phyloP scores from a whole-genome alignment of 805 yeast species.

The Sporopachydermia lactativora region DNA sequence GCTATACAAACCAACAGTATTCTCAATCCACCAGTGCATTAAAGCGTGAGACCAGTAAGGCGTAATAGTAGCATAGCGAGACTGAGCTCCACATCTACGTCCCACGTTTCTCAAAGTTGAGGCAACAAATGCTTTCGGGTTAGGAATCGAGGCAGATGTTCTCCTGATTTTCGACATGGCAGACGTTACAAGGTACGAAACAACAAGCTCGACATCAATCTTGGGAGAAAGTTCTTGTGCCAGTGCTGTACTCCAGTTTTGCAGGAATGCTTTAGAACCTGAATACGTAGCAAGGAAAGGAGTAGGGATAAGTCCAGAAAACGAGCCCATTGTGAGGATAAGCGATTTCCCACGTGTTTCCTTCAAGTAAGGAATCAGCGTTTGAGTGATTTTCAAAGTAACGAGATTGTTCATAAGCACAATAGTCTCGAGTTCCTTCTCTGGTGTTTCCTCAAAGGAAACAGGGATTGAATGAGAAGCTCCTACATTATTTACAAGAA shows the following conservation, averaged over 20 bases:
- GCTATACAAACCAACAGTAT: conserved; percentile 72
- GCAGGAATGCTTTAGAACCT: conserved; percentile 91
- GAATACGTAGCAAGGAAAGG: conserved; percentile 89
- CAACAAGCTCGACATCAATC: conserved; percentile 74
- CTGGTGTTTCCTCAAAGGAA: conserved; percentile 72
- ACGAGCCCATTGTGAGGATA: conserved; percentile 90
- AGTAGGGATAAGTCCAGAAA: conserved; percentile 87
- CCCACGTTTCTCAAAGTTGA: conserved; percentile 60
- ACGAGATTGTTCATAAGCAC: conserved; percentile 76
- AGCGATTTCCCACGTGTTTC: conserved; percentile 19
- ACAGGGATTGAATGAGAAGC: conserved; percentile 92
- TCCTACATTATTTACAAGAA: conserved; percentile 87
- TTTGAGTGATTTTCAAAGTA: conserved; percentile 73
- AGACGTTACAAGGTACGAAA: conserved; percentile 85
- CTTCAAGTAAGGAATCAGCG: conserved; percentile 53
- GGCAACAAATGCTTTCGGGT: conserved; percentile 66
- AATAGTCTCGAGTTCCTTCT: conserved; percentile 62
- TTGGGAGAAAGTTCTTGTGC: conserved; percentile 68
- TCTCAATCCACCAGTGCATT: conserved; percentile 71
- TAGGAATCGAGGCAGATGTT: conserved; percentile 64
- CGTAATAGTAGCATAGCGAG: conserved; percentile 70
- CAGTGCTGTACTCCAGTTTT: conserved; percentile 81
- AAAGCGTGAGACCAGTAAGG: conserved; percentile 93
- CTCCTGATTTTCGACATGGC: conserved; percentile 90
- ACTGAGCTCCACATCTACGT: conserved; percentile 86